A percentile compares a stretch with the other conserved stretches of the same genome.
These are phyloP conservation scores for Alternaria sp. DNA, from an alignment of 2,329 filamentous ascomycete species.

Conservation along the genomic window DNA sequence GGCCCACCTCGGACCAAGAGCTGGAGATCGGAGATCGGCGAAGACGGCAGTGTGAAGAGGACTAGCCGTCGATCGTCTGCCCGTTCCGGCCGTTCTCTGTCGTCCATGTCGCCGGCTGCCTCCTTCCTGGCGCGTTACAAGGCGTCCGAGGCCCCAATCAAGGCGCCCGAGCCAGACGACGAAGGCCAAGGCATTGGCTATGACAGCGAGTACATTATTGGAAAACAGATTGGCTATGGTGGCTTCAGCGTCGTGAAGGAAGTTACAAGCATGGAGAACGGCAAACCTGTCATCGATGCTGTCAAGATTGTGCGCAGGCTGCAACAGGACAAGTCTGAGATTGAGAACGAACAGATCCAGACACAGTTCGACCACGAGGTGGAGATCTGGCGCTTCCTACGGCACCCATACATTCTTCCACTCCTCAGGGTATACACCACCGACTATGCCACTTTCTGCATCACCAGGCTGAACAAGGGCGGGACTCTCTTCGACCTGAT, in stretches of 20 bases:
- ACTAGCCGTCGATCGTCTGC: conserved; percentile 51
- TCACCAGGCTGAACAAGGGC: conserved; percentile 68
- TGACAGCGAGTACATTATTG: conserved; percentile 67
- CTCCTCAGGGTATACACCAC: conserved; percentile 70
- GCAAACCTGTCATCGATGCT: conserved; percentile 62
- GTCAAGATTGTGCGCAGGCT: conserved; percentile 72
- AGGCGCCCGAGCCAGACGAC: conserved; percentile 63
- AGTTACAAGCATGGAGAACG: conserved; percentile 65
- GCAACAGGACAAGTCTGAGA: conserved; percentile 61
- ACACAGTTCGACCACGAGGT: conserved; percentile 73
- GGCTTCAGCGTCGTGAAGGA: conserved; percentile 73
- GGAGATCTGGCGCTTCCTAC: conserved; percentile 69
- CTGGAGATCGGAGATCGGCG: conserved; percentile 40
- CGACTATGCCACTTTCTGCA: conserved; percentile 72
- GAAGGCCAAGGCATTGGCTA: conserved; percentile 71
- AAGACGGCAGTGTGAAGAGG: conserved; percentile 44
- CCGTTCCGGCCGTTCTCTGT: conserved; percentile 55
- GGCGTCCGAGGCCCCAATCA: conserved; percentile 43
- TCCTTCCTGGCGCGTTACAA: conserved; percentile 64
- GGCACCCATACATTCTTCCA: conserved; percentile 66
- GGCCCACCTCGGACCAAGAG: conserved; percentile 40
- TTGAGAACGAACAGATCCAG: conserved; percentile 69
- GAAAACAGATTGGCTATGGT: conserved; percentile 69
- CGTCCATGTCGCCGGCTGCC: conserved; percentile 64
- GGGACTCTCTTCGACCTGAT: conserved; percentile 70